Percentiles rank a stretch among this genome's conserved stretches.
phyloP scores from a whole-genome alignment of 2,329 filamentous ascomycete species.

The Aspergillus nomiae region DNA sequence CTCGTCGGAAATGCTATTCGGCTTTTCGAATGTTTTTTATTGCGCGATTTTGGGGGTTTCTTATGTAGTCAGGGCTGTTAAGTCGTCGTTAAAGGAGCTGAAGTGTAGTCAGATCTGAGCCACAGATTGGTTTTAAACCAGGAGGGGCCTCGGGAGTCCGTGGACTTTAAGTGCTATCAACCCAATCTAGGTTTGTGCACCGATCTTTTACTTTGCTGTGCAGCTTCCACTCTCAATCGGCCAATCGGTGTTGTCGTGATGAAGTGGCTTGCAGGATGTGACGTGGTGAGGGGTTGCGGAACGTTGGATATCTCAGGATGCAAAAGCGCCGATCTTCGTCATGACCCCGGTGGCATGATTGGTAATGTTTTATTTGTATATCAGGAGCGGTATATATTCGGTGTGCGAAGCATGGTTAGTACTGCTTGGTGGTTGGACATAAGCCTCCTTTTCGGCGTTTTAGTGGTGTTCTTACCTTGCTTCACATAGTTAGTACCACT shows the following conservation, averaged over 20 bases:
- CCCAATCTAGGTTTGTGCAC: background rate
- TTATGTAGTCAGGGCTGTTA: background rate
- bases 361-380: too few species aligned
- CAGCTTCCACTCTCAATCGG: background rate
- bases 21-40: too few species aligned
- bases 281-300: background rate
- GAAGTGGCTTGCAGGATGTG: conserved; percentile 1
- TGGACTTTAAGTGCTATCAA: background rate
- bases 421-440: too few species aligned
- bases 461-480: too few species aligned
- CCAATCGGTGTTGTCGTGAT: background rate
- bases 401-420: too few species aligned
- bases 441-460: too few species aligned
- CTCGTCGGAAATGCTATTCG: background rate
- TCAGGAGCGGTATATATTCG: too few species aligned
- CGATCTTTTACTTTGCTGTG: background rate
- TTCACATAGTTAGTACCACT: too few species aligned
- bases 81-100: background rate
- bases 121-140: background rate
- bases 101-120: background rate
- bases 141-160: background rate
- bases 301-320: background rate
- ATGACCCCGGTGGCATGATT: too few species aligned
- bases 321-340: too few species aligned
- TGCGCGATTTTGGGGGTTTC: background rate